Percentiles rank a stretch among this genome's conserved stretches.
Conservation (phyloP, 2,329 filamentous ascomycete species). For the Pseudopyricularia cyperi region DNA sequence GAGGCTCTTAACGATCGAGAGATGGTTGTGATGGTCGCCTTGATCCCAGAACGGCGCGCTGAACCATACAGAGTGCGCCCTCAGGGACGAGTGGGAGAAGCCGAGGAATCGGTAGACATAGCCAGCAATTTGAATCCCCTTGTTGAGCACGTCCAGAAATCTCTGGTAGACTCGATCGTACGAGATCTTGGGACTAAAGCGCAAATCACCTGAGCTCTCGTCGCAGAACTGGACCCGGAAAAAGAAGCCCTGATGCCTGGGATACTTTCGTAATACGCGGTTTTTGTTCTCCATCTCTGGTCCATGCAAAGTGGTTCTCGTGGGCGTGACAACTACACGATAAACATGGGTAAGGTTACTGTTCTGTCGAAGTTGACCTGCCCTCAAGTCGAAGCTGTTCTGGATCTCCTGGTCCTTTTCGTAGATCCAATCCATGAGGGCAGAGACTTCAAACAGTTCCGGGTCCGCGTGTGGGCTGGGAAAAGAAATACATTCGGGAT, state of each 20-base stretch:
- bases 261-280: constrained; percentile 55
- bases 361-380: constrained; percentile 12
- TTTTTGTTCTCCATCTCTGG: constrained; percentile 58
- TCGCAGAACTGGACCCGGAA: constrained; percentile 61
- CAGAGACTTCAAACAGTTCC: constrained; percentile 20
- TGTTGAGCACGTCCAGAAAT: constrained; percentile 45
- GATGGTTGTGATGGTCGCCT: constrained; percentile 19
- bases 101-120: constrained; percentile 55
- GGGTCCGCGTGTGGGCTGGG: constrained; percentile 37
- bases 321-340: constrained; percentile 46
- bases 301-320: constrained; percentile 40
- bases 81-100: constrained; percentile 67
- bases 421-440: constrained; percentile 25
- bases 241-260: constrained; percentile 47
- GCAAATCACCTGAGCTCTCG: constrained; percentile 54
- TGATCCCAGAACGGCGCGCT: constrained; percentile 29
- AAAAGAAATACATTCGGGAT: constrained; percentile 18
- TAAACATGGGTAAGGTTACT: constrained; percentile 36
- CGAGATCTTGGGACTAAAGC: constrained; percentile 38
- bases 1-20: constrained; percentile 30
- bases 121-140: constrained; percentile 51
- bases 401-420: constrained; percentile 23
- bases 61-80: constrained; percentile 59
- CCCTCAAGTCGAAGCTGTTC: constrained; percentile 1
- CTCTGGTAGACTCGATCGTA: constrained; percentile 39